These are phyloP conservation scores for Ceriops zippeliana DNA, from an alignment of 345 rosid species.

Conservation along the genomic window DNA sequence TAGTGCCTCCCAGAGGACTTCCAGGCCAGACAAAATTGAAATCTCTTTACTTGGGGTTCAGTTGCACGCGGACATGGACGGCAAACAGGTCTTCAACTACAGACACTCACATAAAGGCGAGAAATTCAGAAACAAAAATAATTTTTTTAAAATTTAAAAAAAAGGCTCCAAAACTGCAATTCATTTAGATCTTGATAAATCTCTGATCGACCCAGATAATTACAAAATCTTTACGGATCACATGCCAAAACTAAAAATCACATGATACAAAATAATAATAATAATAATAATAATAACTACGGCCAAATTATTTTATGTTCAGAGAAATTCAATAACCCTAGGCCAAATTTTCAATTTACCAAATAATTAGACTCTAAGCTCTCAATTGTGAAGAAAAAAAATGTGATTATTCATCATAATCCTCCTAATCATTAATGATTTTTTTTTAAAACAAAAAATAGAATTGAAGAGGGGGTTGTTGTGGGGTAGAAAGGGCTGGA, in stretches of 20 bases:
- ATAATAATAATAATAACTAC: slow-evolving; percentile 1
- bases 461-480: not conserved
- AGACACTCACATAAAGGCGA: not conserved
- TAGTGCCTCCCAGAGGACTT: no score
- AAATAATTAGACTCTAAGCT: not conserved
- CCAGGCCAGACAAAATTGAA: not conserved
- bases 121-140: not conserved
- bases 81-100: not conserved
- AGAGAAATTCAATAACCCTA: not conserved
- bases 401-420: no score
- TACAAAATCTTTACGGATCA: slow-evolving; percentile 13
- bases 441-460: not conserved
- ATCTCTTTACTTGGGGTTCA: not conserved
- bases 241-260: slow-evolving; percentile 31
- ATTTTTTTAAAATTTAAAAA: no score
- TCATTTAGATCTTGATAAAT: slow-evolving; percentile 17
- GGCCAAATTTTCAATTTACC: not conserved
- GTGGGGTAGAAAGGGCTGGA: not conserved
- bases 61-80: not conserved
- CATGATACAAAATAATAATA: slow-evolving; percentile 11
- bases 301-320: not conserved
- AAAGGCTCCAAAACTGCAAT: not conserved
- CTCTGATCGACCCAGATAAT: slow-evolving; percentile 20
- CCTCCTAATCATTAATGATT: not conserved
- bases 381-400: not conserved